Percentiles rank a stretch among this genome's conserved stretches.
These are phyloP conservation scores for Miamiensis avidus DNA, from an alignment of 169 alveolate genomes.

Conservation along the genomic window DNA sequence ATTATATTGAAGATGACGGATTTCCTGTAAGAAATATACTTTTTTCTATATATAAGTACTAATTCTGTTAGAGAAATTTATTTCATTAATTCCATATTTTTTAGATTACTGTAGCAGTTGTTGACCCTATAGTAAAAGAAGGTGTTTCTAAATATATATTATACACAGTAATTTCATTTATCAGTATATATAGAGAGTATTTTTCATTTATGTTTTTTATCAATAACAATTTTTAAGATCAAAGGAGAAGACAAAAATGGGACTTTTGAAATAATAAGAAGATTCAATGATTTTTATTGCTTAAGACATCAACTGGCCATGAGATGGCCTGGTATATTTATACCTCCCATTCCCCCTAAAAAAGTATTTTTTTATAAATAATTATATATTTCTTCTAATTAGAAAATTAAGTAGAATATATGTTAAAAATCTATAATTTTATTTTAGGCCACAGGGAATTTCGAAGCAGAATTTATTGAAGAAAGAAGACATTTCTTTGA, in stretches of 20 bases:
- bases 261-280: not conserved
- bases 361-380: not conserved
- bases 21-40: not conserved
- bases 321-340: not conserved
- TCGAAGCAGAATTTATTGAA: not conserved
- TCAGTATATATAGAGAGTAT: no score
- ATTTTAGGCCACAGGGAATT: not conserved
- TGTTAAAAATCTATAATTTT: no score
- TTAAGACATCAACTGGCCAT: not conserved
- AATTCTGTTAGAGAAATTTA: no score
- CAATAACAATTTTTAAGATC: not conserved
- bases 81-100: no score
- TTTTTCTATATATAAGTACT: no score
- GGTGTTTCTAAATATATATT: not conserved
- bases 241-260: not conserved
- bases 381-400: no score
- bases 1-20: not conserved
- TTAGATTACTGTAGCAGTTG: not conserved
- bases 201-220: no score
- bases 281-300: not conserved
- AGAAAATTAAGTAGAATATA: no score
- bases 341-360: conserved; percentile 7
- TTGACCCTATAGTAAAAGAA: not conserved
- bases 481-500: conserved; percentile 2
- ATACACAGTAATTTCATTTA: not conserved